Percentiles rank a stretch among this genome's conserved stretches.
phyloP scores from a whole-genome alignment of 768 basidiomycete genomes.

The Suillus paluster region DNA sequence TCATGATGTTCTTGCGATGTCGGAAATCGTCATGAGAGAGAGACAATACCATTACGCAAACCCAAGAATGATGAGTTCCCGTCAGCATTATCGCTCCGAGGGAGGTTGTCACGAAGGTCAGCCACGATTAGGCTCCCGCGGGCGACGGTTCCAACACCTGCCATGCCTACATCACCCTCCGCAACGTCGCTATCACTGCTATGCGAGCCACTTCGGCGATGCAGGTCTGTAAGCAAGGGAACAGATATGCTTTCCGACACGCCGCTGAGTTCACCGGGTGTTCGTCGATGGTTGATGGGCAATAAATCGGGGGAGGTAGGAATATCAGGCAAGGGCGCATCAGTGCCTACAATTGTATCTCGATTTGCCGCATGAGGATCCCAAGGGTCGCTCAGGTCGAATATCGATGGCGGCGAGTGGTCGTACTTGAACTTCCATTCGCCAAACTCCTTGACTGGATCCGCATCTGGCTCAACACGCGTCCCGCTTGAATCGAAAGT shows the following conservation, averaged over 20 bases:
- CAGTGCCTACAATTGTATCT: constrained; percentile 36
- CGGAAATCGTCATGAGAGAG: background rate
- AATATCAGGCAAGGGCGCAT: constrained; percentile 18
- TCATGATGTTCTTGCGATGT: constrained; percentile 1
- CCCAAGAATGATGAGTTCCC: background rate
- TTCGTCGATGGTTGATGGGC: constrained; percentile 1
- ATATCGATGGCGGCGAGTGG: background rate
- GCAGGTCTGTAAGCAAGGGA: constrained; percentile 36
- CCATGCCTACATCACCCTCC: constrained; percentile 43
- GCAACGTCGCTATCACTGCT: constrained; percentile 15
- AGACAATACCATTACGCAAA: too few species aligned
- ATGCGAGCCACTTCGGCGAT: constrained; percentile 24
- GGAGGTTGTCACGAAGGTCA: constrained; percentile 13
- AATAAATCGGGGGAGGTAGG: constrained; percentile 19
- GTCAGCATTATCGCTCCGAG: constrained; percentile 20
- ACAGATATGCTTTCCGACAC: constrained; percentile 25
- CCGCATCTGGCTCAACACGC: constrained; percentile 19
- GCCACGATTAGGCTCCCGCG: constrained; percentile 34
- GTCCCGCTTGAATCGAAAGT: constrained; percentile 38
- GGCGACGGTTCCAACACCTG: constrained; percentile 49
- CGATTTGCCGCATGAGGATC: constrained; percentile 26
- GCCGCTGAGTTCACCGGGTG: constrained; percentile 6
- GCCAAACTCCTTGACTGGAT: constrained; percentile 16
- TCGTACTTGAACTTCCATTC: constrained; percentile 12
- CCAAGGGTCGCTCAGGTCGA: constrained; percentile 27